Evolutionary conservation across 495 filamentous ascomycete species (phyloP).

Genomic region (Lasiosphaeris hirsuta): DNA sequence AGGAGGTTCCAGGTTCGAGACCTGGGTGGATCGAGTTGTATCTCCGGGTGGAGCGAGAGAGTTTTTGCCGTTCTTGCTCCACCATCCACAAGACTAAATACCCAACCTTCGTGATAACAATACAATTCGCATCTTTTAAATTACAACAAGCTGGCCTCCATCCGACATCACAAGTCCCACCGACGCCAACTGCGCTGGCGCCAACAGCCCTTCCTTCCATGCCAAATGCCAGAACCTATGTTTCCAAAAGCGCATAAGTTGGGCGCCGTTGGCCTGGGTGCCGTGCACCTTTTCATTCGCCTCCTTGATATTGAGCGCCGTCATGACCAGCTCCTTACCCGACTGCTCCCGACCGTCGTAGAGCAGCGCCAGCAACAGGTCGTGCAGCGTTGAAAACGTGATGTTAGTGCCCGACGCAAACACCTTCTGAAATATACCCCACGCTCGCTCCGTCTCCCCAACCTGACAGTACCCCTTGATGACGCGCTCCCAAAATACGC

Average conservation of each 20-base stretch:
- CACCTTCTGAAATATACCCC: conserved; percentile 48
- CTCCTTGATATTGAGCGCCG: conserved; percentile 21
- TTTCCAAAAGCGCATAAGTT: conserved; percentile 28
- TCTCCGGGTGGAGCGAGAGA: background rate
- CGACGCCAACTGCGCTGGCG: conserved; percentile 14
- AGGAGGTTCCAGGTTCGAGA: no score
- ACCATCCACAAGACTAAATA: no score
- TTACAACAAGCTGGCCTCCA: background rate
- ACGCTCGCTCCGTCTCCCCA: conserved; percentile 48
- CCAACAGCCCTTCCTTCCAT: conserved; percentile 29
- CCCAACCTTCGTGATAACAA: no score
- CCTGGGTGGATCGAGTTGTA: no score
- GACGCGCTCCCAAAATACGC: conserved; percentile 64
- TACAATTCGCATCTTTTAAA: background rate
- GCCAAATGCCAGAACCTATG: conserved; percentile 46
- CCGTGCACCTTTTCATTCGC: conserved; percentile 22
- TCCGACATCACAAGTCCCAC: background rate
- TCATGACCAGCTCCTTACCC: conserved; percentile 33
- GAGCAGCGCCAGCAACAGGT: conserved; percentile 47
- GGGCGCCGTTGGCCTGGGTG: background rate
- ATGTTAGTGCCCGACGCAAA: conserved; percentile 36
- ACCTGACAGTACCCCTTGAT: conserved; percentile 57
- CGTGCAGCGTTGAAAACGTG: conserved; percentile 43
- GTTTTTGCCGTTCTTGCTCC: no score
- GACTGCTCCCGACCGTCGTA: conserved; percentile 33